phyloP scores from a whole-genome alignment of 257 asterid species.

The Nicotiana obtusifolia region DNA sequence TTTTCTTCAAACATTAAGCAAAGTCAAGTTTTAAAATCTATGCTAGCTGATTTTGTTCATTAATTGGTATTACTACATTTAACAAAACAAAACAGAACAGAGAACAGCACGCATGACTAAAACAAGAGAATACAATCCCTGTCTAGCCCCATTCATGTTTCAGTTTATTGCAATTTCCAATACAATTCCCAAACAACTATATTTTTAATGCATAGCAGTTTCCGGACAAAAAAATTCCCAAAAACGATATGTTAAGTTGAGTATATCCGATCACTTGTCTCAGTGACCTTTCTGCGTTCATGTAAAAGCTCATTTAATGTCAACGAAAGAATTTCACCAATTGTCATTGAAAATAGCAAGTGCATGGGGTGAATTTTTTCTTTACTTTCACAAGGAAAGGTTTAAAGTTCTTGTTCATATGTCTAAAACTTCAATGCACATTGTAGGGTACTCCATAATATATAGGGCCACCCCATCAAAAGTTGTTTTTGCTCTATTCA shows the following conservation, averaged over 20 bases:
- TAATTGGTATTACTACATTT: background rate
- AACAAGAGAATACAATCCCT: background rate
- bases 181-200: background rate
- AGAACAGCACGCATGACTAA: too few species aligned
- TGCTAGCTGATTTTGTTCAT: too few species aligned
- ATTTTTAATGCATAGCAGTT: background rate
- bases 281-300: background rate
- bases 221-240: background rate
- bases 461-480: background rate
- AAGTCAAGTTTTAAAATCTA: too few species aligned
- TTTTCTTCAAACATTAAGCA: too few species aligned
- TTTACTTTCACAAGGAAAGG: background rate
- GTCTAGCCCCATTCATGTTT: background rate
- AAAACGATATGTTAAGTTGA: background rate
- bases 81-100: background rate
- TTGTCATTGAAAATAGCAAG: background rate
- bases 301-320: background rate
- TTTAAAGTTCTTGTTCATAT: too few species aligned
- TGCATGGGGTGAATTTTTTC: background rate
- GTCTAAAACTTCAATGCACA: background rate
- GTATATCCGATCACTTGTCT: background rate
- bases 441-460: background rate
- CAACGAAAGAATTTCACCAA: background rate
- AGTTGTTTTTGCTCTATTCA: background rate
- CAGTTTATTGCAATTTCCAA: background rate